A percentile compares a stretch with the other conserved stretches of the same genome.
Evolutionary conservation across 2,329 filamentous ascomycete genomes (phyloP).

Genomic region (Cytospora schulzeri): DNA sequence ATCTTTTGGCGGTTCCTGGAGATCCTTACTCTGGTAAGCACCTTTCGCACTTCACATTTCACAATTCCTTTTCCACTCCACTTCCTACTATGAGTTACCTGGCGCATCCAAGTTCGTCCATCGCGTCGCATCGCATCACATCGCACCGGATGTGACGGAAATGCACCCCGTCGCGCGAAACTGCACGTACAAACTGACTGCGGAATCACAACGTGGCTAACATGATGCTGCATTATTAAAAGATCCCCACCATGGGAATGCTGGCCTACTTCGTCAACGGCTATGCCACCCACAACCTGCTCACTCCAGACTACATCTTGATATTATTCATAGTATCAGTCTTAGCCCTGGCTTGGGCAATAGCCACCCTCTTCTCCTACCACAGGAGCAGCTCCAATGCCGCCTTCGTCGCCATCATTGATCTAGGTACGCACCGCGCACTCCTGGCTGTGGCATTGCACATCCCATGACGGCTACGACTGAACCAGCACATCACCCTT

Average conservation of each 20-base stretch:
- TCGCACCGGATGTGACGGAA: background rate
- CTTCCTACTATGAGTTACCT: background rate
- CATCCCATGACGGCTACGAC: too few relatives aligned
- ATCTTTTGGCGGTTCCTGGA: conserved; percentile 63
- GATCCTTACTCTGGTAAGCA: conserved; percentile 61
- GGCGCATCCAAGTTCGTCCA: background rate
- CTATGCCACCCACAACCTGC: conserved; percentile 56
- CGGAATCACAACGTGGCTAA: too few relatives aligned
- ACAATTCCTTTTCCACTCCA: background rate
- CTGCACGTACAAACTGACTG: background rate
- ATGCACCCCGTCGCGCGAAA: background rate
- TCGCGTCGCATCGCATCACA: background rate
- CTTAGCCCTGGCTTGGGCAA: conserved; percentile 63
- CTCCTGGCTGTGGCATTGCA: too few relatives aligned
- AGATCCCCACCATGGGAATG: conserved; percentile 70
- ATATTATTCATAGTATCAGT: conserved; percentile 69
- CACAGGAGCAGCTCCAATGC: conserved; percentile 63
- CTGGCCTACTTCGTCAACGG: conserved; percentile 66
- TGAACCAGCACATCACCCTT: too few relatives aligned
- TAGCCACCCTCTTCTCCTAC: conserved; percentile 68
- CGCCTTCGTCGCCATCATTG: conserved; percentile 62
- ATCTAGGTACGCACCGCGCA: conserved; percentile 46
- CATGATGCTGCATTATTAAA: conserved; percentile 6
- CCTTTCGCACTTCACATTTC: too few relatives aligned
- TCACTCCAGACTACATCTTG: conserved; percentile 65